Evolutionary conservation across 441 rosid species (phyloP).

Genomic region (Gossypium schwendimanii): DNA sequence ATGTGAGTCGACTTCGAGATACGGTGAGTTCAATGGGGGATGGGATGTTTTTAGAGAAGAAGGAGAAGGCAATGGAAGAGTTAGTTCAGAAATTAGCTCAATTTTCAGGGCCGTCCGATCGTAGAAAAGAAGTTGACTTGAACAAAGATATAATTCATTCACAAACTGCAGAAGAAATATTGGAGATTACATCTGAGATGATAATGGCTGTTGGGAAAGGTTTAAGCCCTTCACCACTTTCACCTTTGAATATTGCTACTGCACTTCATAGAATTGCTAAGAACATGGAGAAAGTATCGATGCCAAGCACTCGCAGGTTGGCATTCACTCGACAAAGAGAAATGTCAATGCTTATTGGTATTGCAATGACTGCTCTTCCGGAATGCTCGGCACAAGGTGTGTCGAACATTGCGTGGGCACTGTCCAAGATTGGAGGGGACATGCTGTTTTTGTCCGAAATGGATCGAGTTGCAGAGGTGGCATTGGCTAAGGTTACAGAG

Average conservation of each 20-base stretch:
- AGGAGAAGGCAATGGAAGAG: conserved; percentile 51
- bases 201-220: conserved; percentile 82
- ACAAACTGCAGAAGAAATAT: conserved; percentile 75
- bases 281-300: conserved; percentile 91
- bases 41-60: conserved; percentile 68
- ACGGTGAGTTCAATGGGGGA: conserved; percentile 47
- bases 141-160: conserved; percentile 67
- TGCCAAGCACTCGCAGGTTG: conserved; percentile 61
- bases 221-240: conserved; percentile 73
- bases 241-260: conserved; percentile 79
- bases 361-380: conserved; percentile 76
- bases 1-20: conserved; percentile 31
- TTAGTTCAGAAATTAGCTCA: conserved; percentile 67
- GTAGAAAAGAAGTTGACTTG: conserved; percentile 67
- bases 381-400: conserved; percentile 92
- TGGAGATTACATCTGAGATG: conserved; percentile 59
- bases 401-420: conserved; percentile 89
- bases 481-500: conserved; percentile 54
- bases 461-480: conserved; percentile 94
- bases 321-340: conserved; percentile 78
- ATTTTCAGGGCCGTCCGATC: conserved; percentile 71
- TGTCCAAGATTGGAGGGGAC: conserved; percentile 88
- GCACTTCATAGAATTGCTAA: conserved; percentile 82
- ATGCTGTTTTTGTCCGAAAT: conserved; percentile 82
- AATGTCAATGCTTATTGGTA: conserved; percentile 87